phyloP scores from a whole-genome alignment of 805 yeast species.

The Kazachstania martiniae region DNA sequence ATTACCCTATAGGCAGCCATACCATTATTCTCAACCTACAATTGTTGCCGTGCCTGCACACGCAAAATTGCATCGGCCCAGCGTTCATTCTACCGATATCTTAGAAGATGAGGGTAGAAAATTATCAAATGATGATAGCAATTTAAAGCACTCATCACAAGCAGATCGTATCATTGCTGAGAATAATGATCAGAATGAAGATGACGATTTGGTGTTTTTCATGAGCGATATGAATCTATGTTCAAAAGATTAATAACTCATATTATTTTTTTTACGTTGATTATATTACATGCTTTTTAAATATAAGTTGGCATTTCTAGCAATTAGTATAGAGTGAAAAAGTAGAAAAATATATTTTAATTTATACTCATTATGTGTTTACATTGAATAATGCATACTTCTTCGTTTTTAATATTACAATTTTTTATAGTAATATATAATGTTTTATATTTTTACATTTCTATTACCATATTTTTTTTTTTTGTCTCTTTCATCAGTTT shows the following conservation, averaged over 20 bases:
- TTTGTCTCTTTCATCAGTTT: too few species aligned
- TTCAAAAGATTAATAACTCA: constrained; percentile 9
- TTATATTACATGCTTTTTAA: too few species aligned
- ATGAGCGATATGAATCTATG: constrained; percentile 65
- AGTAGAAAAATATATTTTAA: too few species aligned
- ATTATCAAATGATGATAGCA: constrained; percentile 1
- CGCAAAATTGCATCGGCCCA: constrained; percentile 26
- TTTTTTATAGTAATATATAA: too few species aligned
- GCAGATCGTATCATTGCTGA: constrained; percentile 1
- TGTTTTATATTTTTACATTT: too few species aligned
- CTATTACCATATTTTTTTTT: too few species aligned
- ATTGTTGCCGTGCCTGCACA: constrained; percentile 25
- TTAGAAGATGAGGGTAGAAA: constrained; percentile 6
- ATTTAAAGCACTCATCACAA: too few species aligned
- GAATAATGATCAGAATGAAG: constrained; percentile 23
- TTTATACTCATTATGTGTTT: too few species aligned
- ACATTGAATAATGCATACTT: too few species aligned
- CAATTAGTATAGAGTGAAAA: too few species aligned
- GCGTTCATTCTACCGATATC: constrained; percentile 11
- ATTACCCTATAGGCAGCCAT: constrained; percentile 19
- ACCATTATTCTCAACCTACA: constrained; percentile 24
- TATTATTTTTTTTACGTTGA: neutral
- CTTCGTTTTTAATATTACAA: too few species aligned
- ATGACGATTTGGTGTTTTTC: constrained; percentile 55
- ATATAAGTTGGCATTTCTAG: too few species aligned